Base-by-base conservation (phyloP, 441 rosid species). In the Erysimum cheiri region DNA sequence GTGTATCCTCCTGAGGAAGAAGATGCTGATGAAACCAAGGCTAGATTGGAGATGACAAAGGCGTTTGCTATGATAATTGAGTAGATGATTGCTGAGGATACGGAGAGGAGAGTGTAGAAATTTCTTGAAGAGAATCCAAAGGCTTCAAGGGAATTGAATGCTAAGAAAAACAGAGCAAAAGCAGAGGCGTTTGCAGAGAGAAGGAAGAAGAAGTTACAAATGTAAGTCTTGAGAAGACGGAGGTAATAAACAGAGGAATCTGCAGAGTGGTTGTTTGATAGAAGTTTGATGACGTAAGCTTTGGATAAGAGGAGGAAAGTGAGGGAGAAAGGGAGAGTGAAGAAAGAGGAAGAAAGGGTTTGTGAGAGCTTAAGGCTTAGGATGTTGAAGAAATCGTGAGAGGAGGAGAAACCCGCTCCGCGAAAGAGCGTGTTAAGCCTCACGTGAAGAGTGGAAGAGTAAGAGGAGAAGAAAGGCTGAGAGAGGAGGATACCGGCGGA, bases 131-230 rank as follows among this genome's bases (percentile, higher is more conserved):
- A 78, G 53, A 78, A 76, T 15, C 77, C 82, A n/a, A 84, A 80
- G 1, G 75, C 76, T 69, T 85, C 75, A 9, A 89, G 63, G 14
- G 80, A 19, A 54, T 67, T 83, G 57, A 80, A 85, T 43, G 83
- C 68, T 12, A 95, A 39, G 64, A 89, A 82, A 7, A 89, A 64
- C 76, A 95, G 57, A 40, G 80, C 84, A 61, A 95, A 84, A 37
- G 88, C 85, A 6, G 92, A 85, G 9, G 97, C 90, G 55, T 89
- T 95, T 6, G 95, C 93, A 0, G 94, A 86, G 73, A 92, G 40
- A 72, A 92, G 78, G 58, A 90, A 63, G 69, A 89, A 60, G 0
- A 80, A 73, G 67, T 85, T 87, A 48, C 84, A 84, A 15, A 85
- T 4, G 39, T 75, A 81, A 35, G 97, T 92, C 40, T 44, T 26